Evolutionary conservation across 345 rosid genomes (phyloP), one percentile per base, ranked within the genome.

Genomic region (Hibiscus tridactylites): DNA sequence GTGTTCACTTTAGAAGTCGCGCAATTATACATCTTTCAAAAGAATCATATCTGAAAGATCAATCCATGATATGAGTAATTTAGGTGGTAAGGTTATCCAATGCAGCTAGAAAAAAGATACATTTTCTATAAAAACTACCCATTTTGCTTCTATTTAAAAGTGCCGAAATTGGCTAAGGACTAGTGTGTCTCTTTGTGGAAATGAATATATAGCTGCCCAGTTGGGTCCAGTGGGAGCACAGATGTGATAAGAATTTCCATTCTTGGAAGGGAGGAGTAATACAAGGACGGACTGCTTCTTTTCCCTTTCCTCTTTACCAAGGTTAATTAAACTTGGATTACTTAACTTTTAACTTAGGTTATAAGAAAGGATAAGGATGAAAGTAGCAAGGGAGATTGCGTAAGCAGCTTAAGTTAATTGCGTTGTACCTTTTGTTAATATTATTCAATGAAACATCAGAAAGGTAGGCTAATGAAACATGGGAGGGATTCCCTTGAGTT

Each of bases 281-380:
- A 44, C 46, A 65, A 65, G 19, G 69, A 39, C 10, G 44, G 44
- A 2, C 7, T 39, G 44, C 44, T 39, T 7, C 44, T 39, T 39
- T 39, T 39, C 44, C 10, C 44, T 39, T 39, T 39, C 44, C 44
- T 39, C 67, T 35, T 35, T 4, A 4, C 37, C 6, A 35, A 4
- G 37, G 37, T 35, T 35, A 35, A 35, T 35, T 35, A 35, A 35
- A 35, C 37, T 56, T 0, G 26, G 77, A 79, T 70, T 71, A 78
- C 65, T 61, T 6, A 53, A 76, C 19, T 70, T 66, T 68, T 39
- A 44, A 70, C 63, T 57, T 11, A 61, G 26, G 61, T 31, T 61
- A 73, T 72, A 78, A 77, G 68, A 65, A 82, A 37, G 82, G 89
- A 85, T 85, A 85, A 83, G 86, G 87, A 85, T 83, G 85, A 74